Percentiles rank a stretch among this genome's conserved stretches.
phyloP scores from a whole-genome alignment of 2,329 filamentous ascomycete species.

The Fusarium humuli region DNA sequence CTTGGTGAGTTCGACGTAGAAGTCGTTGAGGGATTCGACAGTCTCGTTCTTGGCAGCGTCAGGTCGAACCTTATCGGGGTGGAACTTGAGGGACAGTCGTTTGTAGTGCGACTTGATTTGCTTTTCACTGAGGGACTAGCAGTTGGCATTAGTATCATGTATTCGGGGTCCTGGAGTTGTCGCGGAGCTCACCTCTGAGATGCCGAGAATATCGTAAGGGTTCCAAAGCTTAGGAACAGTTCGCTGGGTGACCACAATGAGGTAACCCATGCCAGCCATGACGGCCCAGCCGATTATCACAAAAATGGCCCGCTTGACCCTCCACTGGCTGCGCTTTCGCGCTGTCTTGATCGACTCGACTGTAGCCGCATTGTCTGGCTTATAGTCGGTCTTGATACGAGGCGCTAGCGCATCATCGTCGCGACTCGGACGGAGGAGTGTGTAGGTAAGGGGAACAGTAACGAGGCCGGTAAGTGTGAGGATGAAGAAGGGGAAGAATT shows the following conservation, averaged over 20 bases:
- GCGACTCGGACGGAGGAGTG: conserved; percentile 81
- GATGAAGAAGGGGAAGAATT: conserved; percentile 99
- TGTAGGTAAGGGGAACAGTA: conserved; percentile 91
- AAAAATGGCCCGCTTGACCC: conserved; percentile 83
- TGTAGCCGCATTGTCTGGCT: conserved; percentile 83
- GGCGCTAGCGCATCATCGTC: conserved; percentile 83
- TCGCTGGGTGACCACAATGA: conserved; percentile 83
- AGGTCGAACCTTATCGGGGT: conserved; percentile 92
- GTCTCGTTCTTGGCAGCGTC: conserved; percentile 92
- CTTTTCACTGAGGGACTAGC: conserved; percentile 83
- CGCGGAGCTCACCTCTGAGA: conserved; percentile 74
- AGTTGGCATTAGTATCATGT: conserved; percentile 20
- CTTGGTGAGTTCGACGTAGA: conserved; percentile 95
- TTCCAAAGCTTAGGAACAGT: conserved; percentile 87
- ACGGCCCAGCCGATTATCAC: conserved; percentile 82
- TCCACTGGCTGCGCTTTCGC: conserved; percentile 90
- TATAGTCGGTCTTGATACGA: conserved; percentile 84
- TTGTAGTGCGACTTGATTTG: conserved; percentile 94
- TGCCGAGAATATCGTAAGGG: conserved; percentile 92
- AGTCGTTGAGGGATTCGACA: conserved; percentile 81
- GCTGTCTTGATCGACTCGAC: conserved; percentile 85
- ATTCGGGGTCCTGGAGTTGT: not conserved
- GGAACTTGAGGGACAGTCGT: conserved; percentile 83
- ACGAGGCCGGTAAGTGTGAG: conserved; percentile 88
- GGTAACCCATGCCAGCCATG: conserved; percentile 91